phyloP scores from a whole-genome alignment of 129 eudicot genomes.

The Arctium lappa region DNA sequence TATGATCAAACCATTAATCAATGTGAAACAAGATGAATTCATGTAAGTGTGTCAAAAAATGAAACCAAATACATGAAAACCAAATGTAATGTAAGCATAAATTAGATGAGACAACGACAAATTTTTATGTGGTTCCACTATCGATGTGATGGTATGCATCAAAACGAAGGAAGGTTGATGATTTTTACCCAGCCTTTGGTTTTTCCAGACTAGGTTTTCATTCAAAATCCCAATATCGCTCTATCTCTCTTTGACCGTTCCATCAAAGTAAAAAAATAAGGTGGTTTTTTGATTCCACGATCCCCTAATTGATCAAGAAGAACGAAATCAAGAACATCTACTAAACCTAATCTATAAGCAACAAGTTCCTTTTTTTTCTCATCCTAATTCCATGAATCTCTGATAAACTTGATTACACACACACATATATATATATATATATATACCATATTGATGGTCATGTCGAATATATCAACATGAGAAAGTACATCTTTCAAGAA shows the following conservation, averaged over 20 bases:
- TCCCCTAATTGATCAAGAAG: neutral
- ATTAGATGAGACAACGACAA: neutral
- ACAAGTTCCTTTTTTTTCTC: neutral
- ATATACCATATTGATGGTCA: neutral
- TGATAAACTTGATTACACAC: neutral
- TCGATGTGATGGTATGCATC: too few relatives aligned
- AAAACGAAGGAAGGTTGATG: too few relatives aligned
- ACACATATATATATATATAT: too few relatives aligned
- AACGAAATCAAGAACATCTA: neutral
- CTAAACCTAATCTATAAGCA: neutral
- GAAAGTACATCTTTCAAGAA: neutral
- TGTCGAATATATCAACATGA: neutral
- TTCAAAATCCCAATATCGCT: too few relatives aligned
- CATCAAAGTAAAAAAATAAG: too few relatives aligned
- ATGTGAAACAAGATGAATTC: too few relatives aligned
- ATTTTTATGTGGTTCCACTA: too few relatives aligned
- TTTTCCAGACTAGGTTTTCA: too few relatives aligned
- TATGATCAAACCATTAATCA: neutral
- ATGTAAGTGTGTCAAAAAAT: too few relatives aligned
- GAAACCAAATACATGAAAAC: too few relatives aligned
- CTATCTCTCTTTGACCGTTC: too few relatives aligned
- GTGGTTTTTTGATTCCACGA: neutral
- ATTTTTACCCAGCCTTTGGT: too few relatives aligned
- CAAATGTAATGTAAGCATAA: neutral
- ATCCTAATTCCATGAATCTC: neutral